Evolutionary conservation across 257 asterid genomes (phyloP).

Genomic region (Nicotiana noctiflora): DNA sequence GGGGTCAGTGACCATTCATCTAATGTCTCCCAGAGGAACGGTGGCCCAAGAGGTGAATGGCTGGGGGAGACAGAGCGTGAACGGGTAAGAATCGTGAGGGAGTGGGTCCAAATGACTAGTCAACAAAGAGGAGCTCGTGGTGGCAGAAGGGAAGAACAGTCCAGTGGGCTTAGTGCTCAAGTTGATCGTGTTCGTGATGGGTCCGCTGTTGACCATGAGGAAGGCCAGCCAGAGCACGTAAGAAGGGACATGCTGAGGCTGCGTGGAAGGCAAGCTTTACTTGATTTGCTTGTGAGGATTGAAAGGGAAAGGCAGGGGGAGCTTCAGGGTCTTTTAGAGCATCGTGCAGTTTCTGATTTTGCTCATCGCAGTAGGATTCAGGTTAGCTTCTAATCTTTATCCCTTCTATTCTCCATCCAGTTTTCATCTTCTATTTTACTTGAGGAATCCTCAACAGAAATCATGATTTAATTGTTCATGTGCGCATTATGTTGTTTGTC

Average conservation of each 20-base stretch:
- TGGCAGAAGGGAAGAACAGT: constrained; percentile 48
- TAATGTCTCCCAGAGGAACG: constrained; percentile 53
- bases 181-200: constrained; percentile 48
- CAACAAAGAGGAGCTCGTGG: constrained; percentile 73
- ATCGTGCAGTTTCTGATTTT: constrained; percentile 43
- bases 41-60: constrained; percentile 74
- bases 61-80: constrained; percentile 96
- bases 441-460: background rate
- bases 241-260: constrained; percentile 79
- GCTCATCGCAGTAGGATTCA: constrained; percentile 44
- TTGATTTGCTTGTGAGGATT: constrained; percentile 63
- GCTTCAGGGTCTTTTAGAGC: constrained; percentile 32
- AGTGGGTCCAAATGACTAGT: constrained; percentile 92
- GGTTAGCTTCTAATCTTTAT: constrained; percentile 14
- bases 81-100: constrained; percentile 90
- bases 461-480: background rate
- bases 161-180: constrained; percentile 32
- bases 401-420: background rate
- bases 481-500: background rate
- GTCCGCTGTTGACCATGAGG: constrained; percentile 43
- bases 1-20: constrained; percentile 59
- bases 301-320: constrained; percentile 47
- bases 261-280: constrained; percentile 76
- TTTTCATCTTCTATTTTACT: background rate
- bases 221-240: constrained; percentile 67